Percentiles rank a stretch among this genome's conserved stretches.
These are phyloP conservation scores for Withania somnifera DNA, from an alignment of 305 asterid species.

Conservation along the genomic window DNA sequence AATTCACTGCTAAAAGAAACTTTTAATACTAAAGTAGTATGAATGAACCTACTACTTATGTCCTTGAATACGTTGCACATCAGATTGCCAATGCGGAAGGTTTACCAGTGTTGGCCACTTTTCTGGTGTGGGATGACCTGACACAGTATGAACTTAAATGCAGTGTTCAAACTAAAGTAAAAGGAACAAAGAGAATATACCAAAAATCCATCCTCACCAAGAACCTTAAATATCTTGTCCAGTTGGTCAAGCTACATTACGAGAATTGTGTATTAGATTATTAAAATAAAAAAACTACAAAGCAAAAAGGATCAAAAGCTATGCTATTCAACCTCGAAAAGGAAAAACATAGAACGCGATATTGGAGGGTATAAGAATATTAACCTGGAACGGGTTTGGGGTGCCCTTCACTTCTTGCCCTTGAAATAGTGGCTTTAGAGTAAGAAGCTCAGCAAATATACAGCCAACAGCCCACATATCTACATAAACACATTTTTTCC, in stretches of 20 bases:
- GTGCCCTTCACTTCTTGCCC: constrained; percentile 99
- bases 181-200: constrained; percentile 3
- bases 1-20: constrained; percentile 1
- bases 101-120: constrained; percentile 86
- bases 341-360: neutral
- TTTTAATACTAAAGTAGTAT: constrained; percentile 4
- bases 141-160: constrained; percentile 14
- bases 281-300: neutral
- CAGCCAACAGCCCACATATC: constrained; percentile 99
- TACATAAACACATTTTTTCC: constrained; percentile 16
- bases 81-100: constrained; percentile 97
- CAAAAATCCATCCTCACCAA: constrained; percentile 51
- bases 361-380: constrained; percentile 9
- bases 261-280: constrained; percentile 12
- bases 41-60: constrained; percentile 68
- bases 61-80: constrained; percentile 77
- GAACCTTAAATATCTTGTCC: constrained; percentile 92
- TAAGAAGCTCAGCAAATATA: constrained; percentile 97
- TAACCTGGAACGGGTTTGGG: constrained; percentile 91
- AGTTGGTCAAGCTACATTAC: constrained; percentile 93
- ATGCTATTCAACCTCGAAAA: neutral
- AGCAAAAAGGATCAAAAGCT: neutral
- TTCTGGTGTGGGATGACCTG: constrained; percentile 95
- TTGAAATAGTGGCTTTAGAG: constrained; percentile 95
- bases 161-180: constrained; percentile 1